Evolutionary conservation across 192 early-diverging fungal genomes (phyloP).

Genomic region (Gryganskiella cystojenkinii): DNA sequence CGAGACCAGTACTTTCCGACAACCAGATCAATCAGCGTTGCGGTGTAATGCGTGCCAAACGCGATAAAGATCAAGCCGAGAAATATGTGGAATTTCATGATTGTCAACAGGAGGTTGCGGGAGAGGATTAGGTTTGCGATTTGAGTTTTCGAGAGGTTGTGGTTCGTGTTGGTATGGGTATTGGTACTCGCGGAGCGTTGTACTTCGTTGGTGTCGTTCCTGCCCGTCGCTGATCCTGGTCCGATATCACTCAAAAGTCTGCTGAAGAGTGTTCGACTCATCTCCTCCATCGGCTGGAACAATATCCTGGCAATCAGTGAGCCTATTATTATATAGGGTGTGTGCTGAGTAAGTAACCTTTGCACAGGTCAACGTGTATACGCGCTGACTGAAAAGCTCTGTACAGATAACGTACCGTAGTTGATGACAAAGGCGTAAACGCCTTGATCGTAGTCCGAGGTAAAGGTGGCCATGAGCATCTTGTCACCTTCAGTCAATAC

Average conservation of each 20-base stretch:
- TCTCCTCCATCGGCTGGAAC: conserved; percentile 96
- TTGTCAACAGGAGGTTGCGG: conserved; percentile 49
- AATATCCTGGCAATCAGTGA: conserved; percentile 90
- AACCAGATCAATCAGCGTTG: conserved; percentile 71
- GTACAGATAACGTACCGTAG: conserved; percentile 67
- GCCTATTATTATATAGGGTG: conserved; percentile 56
- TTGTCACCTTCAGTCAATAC: conserved; percentile 97
- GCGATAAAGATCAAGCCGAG: conserved; percentile 80
- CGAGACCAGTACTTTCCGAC: conserved; percentile 66
- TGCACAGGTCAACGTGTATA: too few species aligned
- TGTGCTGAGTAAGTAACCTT: too few species aligned
- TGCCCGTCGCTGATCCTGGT: conserved; percentile 5
- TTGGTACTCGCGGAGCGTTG: background rate
- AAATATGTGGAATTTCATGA: conserved; percentile 75
- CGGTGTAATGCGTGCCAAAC: conserved; percentile 88
- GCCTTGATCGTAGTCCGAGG: conserved; percentile 70
- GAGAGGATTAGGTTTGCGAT: conserved; percentile 32
- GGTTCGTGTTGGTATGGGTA: background rate
- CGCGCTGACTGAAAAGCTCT: background rate
- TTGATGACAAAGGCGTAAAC: conserved; percentile 88
- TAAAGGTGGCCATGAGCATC: conserved; percentile 80
- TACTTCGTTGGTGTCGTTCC: conserved; percentile 1
- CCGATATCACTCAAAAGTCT: conserved; percentile 60
- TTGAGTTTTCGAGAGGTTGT: conserved; percentile 18
- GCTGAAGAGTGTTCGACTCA: conserved; percentile 85